Evolutionary conservation across 805 yeast genomes (phyloP), one percentile per base, ranked within the genome.

Genomic region (Grigorovia jiainica): DNA sequence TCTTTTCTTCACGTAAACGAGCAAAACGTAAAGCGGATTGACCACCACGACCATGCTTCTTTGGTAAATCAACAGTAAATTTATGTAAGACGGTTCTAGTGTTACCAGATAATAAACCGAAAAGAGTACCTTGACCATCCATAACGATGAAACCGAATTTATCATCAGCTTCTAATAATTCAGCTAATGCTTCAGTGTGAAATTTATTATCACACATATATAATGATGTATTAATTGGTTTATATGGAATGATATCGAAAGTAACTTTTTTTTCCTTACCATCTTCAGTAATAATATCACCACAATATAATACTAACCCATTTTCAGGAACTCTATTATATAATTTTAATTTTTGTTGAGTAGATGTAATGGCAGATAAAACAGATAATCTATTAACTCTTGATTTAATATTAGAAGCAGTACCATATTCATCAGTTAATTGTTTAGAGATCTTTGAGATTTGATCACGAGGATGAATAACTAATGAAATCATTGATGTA

Each of bases 41-140:
- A 82, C 98, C 98, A 84, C 98, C 98, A 76, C 98, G 84, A 60
- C 98, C 98, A 74, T 92, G 98, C 86, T 92, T 92, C 73, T 92
- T 92, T 57, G 99, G 99, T 57, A 92, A 73, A 66, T 92, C 99
- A 43, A 92, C 99, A 2, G 87, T 83, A 68, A 92, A 92, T 67
- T 92, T 92, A 67, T 90, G 95, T 60, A 92, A 72, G 36, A 92
- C 86, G 48, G 92, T 96, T 72, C 98, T 82, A 37, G 95, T 89
- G 70, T 92, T 92, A 64, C 99, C 99, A 36, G 94, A 79, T 43
- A 92, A 78, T 16, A 94, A 75, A 67, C 99, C 99, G 55, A 92
- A 92, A 52, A 92, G 72, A 3, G 96, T 86, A 46, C 98, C 98
- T 65, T 89, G 87, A 86, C 99, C 99, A 68, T 92, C 99, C 98